phyloP scores from a whole-genome alignment of 2,329 filamentous ascomycete species.

The Alternaria viburni region DNA sequence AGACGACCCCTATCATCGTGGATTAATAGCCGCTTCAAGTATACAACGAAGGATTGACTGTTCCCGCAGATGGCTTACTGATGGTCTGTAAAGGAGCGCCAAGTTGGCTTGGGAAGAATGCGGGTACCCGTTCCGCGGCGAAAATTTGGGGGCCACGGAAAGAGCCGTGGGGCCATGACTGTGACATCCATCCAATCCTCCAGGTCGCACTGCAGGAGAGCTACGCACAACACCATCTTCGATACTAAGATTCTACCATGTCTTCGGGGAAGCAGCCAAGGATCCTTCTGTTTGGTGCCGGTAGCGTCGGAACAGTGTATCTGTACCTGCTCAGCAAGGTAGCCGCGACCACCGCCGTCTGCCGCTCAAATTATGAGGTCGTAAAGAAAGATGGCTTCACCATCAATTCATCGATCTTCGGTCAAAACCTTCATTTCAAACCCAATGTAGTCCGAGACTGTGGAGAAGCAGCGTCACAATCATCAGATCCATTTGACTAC shows the following conservation, averaged over 20 bases:
- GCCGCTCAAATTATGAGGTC: conserved; percentile 54
- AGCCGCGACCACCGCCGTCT: conserved; percentile 52
- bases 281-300: conserved; percentile 52
- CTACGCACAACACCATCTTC: background rate
- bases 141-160: background rate
- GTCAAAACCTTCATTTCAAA: conserved; percentile 40
- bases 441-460: conserved; percentile 46
- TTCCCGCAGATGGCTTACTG: background rate
- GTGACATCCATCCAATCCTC: background rate
- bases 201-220: background rate
- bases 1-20: background rate
- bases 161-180: background rate
- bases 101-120: background rate
- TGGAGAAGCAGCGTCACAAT: conserved; percentile 41
- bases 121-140: background rate
- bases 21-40: background rate
- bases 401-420: conserved; percentile 50
- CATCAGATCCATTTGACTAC: conserved; percentile 51
- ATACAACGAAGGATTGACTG: background rate
- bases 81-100: background rate
- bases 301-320: conserved; percentile 53
- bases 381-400: conserved; percentile 51
- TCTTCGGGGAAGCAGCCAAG: conserved; percentile 16
- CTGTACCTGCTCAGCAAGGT: conserved; percentile 51
- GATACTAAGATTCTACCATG: background rate